A percentile compares a stretch with the other conserved stretches of the same genome.
Evolutionary conservation across 129 eudicot species (phyloP).

Genomic region (Erigeron canadensis): DNA sequence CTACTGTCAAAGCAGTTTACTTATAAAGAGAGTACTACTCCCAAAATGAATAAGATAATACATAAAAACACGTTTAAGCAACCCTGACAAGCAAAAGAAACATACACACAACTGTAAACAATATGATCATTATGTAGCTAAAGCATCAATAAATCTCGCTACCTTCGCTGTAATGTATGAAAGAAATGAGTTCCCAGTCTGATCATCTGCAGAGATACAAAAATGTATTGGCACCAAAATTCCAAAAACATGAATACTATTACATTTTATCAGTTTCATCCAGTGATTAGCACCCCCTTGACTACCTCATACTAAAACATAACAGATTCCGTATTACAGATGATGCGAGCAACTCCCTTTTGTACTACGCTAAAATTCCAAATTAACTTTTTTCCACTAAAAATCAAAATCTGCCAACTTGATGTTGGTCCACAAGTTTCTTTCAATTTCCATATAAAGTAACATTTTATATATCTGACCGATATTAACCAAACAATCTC

Average conservation of each 20-base stretch:
- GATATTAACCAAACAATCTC: background rate
- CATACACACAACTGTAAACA: background rate
- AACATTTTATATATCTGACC: slow-evolving; percentile 4
- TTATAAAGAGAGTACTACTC: background rate
- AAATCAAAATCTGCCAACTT: slow-evolving; percentile 3
- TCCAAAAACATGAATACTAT: slow-evolving; percentile 1
- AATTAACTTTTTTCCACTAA: background rate
- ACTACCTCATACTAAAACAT: background rate
- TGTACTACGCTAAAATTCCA: background rate
- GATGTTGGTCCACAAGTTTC: slow-evolving; percentile 7
- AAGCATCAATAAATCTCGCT: slow-evolving; percentile 25
- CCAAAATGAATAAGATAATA: slow-evolving; percentile 1
- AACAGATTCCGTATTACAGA: background rate
- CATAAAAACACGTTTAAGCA: slow-evolving; percentile 10
- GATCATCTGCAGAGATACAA: slow-evolving; percentile 63
- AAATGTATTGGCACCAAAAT: slow-evolving; percentile 22
- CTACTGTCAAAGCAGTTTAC: slow-evolving; percentile 5
- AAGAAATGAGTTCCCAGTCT: slow-evolving; percentile 78
- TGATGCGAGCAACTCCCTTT: background rate
- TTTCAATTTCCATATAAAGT: background rate
- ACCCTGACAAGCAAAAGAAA: slow-evolving; percentile 18
- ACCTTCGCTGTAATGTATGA: slow-evolving; percentile 95
- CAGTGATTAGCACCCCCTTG: background rate
- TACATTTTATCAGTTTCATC: background rate
- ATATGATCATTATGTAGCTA: slow-evolving; percentile 10